Base-by-base conservation (phyloP, 2,329 filamentous ascomycete genomes). In the Fusarium sp. region DNA sequence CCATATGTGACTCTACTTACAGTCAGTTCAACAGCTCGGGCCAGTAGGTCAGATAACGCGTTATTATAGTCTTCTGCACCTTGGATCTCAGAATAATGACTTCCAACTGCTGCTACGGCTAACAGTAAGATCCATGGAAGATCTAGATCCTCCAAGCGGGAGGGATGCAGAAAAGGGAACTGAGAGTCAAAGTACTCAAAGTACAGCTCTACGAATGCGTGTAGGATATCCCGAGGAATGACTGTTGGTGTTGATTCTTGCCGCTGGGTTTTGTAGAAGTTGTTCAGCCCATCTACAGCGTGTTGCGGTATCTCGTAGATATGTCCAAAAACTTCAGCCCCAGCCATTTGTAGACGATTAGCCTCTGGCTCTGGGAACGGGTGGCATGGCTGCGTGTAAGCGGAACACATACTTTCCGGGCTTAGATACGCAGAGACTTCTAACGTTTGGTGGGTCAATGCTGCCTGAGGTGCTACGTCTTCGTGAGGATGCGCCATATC, bases 221-320 rank as follows among this genome's bases (percentile, higher is more conserved):
- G 38, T 2, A 65, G 11, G 1, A 65, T 24, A 1, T 26, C 3
- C 0, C 1, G 1, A 0, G 45, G 30, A 1, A 65, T 17, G 0
- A 0, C 5, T 26, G 4, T 3, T 10, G 5, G 3, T n/a, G 5
- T 5, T 5, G 0, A 2, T 1, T 39, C 62, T 14, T 4, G 4
- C 3, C 1, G 7, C 9, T 65, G 62, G 0, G 9, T 53, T 11
- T 32, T 39, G 32, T 65, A 53, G 4, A 65, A 65, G 1, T 10
- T 4, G 2, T 45, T 51, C 11, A 63, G 8, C 0, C 18, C 32
- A 6, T 63, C 24, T 6, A 38, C 6, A 1, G 38, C 57, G 0
- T 28, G 17, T 26, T 8, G 22, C 1, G 57, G 15, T 8, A 63
- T 32, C 3, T 13, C 2, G 10, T 53, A 22, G 1, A 45, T 28